Base-by-base conservation (phyloP, 2,329 filamentous ascomycete species). In the Magnaporthiopsis poae region DNA sequence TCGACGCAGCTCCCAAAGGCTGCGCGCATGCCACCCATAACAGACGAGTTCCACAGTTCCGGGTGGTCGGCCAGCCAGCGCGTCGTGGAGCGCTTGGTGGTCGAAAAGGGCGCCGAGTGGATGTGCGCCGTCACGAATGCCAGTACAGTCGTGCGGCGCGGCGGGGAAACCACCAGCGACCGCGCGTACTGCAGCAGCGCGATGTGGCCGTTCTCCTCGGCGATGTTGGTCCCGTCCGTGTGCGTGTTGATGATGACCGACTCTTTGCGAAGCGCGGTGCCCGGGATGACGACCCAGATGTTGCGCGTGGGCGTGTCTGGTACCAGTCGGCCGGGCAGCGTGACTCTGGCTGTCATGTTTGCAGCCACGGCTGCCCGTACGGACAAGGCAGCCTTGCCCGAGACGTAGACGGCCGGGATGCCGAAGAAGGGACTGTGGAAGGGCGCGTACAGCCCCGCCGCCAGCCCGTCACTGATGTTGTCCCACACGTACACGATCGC, bases 131-230 rank as follows among this genome's bases (percentile, higher is more conserved):
- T 60, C 29, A 65, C 18, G 31, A 65, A 65, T 8, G 29, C 31
- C 29, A 65, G 64, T 13, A 60, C 35, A 5, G 64, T 65, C 3
- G 64, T 65, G 12, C 64, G 64, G n/a, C 31, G 52, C 3, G 64
- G 64, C 13, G 64, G 56, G 29, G n/a, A 31, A 7, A 3, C 29
- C 3, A n/a, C 33, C 1, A 65, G 52, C 7, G n/a, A 35, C 15
- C 25, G 60, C 3, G 64, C 64, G 18, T 60, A 60, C n/a, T 18
- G 29, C 33, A 65, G 56, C 31, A 65, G 12, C 2, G 64, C 21
- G 21, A 65, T 65, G 56, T 65, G 59, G 31, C 64, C 64, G 33
- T 65, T 65, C 56, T 65, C 64, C 15, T 65, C 52, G 52, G 29
- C 64, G 8, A 46, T 33, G 64, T 65, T 65, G 56, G 52, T 60